A percentile compares a stretch with the other conserved stretches of the same genome.
Evolutionary conservation across 1,139 yeast species (phyloP).

Genomic region (Hanseniaspora gamundiae): DNA sequence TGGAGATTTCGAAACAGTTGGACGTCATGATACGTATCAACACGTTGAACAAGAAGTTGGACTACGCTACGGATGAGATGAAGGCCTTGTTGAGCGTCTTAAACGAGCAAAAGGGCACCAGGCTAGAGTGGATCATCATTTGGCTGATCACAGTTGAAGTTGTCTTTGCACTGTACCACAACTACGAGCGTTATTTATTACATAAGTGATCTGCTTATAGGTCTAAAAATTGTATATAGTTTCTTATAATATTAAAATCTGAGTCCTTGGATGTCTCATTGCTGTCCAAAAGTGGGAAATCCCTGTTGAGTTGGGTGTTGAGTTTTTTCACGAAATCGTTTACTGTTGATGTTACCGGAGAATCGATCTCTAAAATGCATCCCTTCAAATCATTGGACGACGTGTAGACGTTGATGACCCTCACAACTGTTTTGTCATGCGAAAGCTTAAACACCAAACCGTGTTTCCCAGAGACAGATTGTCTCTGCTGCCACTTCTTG

Average conservation of each 20-base stretch:
- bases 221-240: slow-evolving; percentile 1
- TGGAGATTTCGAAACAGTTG: slow-evolving; percentile 53
- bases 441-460: not conserved
- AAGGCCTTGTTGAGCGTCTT: slow-evolving; percentile 63
- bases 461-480: not conserved
- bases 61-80: slow-evolving; percentile 83
- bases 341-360: not conserved
- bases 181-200: slow-evolving; percentile 31
- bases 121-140: slow-evolving; percentile 82
- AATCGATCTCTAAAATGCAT: not conserved
- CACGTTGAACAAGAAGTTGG: slow-evolving; percentile 71
- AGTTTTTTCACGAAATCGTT: not conserved
- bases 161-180: slow-evolving; percentile 60
- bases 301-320: no score
- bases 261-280: not conserved
- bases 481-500: slow-evolving; percentile 2
- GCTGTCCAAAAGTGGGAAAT: not conserved
- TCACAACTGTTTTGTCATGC: not conserved
- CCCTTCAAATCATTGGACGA: not conserved
- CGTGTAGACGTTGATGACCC: not conserved
- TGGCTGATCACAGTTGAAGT: slow-evolving; percentile 75
- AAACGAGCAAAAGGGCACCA: slow-evolving; percentile 62
- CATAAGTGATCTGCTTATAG: slow-evolving; percentile 3
- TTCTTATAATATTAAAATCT: not conserved
- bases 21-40: slow-evolving; percentile 70